A percentile compares a stretch with the other conserved stretches of the same genome.
phyloP scores from a whole-genome alignment of 208 protist genomes.

The Wallacemonas sp. region DNA sequence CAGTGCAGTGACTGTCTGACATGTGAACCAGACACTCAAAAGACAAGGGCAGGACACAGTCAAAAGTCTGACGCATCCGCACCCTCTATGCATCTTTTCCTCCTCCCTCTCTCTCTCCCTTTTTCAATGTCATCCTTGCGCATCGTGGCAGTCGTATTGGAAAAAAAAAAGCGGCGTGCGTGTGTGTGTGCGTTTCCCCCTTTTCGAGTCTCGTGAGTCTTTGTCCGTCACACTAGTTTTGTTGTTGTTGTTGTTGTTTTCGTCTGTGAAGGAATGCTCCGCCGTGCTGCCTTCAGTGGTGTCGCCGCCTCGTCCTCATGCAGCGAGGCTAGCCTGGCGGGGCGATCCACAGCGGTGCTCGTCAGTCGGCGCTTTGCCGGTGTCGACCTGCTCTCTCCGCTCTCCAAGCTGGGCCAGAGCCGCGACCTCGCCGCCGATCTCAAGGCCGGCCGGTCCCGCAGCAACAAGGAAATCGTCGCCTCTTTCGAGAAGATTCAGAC shows the following conservation, averaged over 20 bases:
- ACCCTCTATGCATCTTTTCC: no score
- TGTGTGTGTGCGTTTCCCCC: no score
- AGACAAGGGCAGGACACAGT: conserved; percentile 13
- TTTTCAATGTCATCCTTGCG: no score
- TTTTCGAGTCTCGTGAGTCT: no score
- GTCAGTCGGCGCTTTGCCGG: conserved; percentile 40
- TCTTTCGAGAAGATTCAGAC: conserved; percentile 84
- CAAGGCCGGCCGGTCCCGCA: conserved; percentile 68
- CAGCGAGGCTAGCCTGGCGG: neutral
- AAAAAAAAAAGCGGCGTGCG: no score
- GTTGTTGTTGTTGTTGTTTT: no score
- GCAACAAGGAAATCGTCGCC: conserved; percentile 82
- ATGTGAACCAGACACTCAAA: neutral
- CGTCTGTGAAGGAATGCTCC: no score
- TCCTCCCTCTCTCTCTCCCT: no score
- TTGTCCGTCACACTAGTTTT: no score
- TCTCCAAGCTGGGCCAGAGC: conserved; percentile 84
- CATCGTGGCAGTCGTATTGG: no score
- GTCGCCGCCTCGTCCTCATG: conserved; percentile 3
- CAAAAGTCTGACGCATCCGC: no score
- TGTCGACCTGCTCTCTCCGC: conserved; percentile 72
- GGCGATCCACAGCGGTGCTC: no score
- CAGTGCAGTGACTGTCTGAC: neutral
- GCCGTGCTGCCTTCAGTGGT: conserved; percentile 21
- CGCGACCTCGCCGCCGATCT: conserved; percentile 72